These are phyloP conservation scores for Pterulicium gracile DNA, from an alignment of 1,284 basidiomycete species.

Conservation along the genomic window DNA sequence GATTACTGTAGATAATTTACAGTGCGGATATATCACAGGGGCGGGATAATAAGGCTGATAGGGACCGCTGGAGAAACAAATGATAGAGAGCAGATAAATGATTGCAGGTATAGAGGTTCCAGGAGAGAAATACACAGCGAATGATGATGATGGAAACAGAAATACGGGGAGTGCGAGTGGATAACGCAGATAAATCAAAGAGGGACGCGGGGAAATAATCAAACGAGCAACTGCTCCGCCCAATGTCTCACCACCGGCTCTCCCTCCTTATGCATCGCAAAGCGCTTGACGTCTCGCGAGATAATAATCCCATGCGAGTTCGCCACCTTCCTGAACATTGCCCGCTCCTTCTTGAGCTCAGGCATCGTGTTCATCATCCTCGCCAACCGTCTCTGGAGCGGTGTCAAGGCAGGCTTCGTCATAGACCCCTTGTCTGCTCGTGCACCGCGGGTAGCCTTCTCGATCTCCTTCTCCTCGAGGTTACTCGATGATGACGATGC, in stretches of 20 bases:
- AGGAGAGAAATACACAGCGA: too few relatives aligned
- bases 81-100: too few relatives aligned
- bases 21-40: too few relatives aligned
- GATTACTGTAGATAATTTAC: too few relatives aligned
- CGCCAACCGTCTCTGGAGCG: conserved; percentile 40
- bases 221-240: conserved; percentile 46
- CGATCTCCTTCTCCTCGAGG: neutral
- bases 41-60: too few relatives aligned
- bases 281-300: conserved; percentile 49
- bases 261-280: conserved; percentile 44
- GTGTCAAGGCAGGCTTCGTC: conserved; percentile 38
- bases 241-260: conserved; percentile 58
- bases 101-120: too few relatives aligned
- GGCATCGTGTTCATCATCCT: conserved; percentile 55
- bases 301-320: conserved; percentile 67
- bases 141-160: too few relatives aligned
- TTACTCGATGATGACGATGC: neutral
- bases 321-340: conserved; percentile 42
- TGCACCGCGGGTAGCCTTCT: conserved; percentile 9
- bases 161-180: too few relatives aligned
- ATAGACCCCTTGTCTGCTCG: conserved; percentile 10
- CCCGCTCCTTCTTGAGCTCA: conserved; percentile 51
- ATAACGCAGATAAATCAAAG: too few relatives aligned
- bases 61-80: too few relatives aligned
- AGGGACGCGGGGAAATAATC: conserved; percentile 26